These are phyloP conservation scores for Dendrobium catenatum DNA, from an alignment of 106 monocot species.

Conservation along the genomic window DNA sequence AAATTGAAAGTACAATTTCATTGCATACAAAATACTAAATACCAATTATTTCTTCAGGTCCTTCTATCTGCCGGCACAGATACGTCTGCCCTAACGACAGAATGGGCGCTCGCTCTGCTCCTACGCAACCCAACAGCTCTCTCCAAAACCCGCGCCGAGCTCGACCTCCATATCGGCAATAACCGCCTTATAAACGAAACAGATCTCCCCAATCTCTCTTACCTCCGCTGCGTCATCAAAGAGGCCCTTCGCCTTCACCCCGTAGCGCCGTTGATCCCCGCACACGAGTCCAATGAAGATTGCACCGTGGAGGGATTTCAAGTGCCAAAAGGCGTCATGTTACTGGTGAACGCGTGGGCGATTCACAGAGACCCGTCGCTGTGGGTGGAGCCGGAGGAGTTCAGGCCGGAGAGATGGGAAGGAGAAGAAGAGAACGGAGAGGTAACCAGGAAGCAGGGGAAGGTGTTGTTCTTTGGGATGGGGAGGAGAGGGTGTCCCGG, in stretches of 20 bases:
- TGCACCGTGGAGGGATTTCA: constrained; percentile 10
- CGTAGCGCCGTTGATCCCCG: constrained; percentile 2
- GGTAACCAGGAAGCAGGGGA: background rate
- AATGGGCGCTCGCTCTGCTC: constrained; percentile 34
- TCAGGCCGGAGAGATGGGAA: constrained; percentile 16
- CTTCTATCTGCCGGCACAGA: constrained; percentile 23
- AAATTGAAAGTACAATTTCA: no score
- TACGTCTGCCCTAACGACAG: constrained; percentile 24
- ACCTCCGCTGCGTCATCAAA: constrained; percentile 10
- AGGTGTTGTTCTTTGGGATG: constrained; percentile 20
- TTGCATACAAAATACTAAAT: no score
- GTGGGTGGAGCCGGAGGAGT: background rate
- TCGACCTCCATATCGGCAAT: background rate
- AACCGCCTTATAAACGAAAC: constrained; percentile 4
- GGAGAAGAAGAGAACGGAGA: background rate
- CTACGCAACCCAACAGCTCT: constrained; percentile 18
- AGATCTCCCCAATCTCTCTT: constrained; percentile 13
- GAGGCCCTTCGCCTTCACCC: constrained; percentile 17
- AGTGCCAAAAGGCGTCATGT: constrained; percentile 8
- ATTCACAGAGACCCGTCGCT: constrained; percentile 12
- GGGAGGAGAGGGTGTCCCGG: constrained; percentile 46
- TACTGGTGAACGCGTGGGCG: constrained; percentile 14
- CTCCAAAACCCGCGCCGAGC: constrained; percentile 14
- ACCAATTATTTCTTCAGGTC: background rate
- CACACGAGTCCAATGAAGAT: constrained; percentile 12